Percentiles rank a stretch among this genome's conserved stretches.
phyloP scores from a whole-genome alignment of 176 grass and related monocot species.

The Alopecurus myosuroides region DNA sequence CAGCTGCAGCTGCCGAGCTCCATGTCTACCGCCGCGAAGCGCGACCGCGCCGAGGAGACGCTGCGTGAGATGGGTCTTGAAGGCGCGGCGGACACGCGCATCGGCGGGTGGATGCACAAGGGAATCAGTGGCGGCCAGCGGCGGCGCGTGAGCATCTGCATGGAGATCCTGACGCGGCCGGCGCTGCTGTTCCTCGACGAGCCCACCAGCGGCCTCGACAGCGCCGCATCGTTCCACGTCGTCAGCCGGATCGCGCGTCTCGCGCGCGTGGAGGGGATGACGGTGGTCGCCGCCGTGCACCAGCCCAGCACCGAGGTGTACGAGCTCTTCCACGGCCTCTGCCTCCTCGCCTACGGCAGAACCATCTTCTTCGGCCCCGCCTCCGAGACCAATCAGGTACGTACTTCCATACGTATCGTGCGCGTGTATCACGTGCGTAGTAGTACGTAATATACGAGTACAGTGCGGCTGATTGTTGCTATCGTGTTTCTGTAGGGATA shows the following conservation, averaged over 20 bases:
- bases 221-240: conserved; percentile 78
- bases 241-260: conserved; percentile 61
- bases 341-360: conserved; percentile 75
- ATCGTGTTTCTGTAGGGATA: no score
- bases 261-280: conserved; percentile 63
- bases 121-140: conserved; percentile 89
- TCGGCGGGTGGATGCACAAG: conserved; percentile 68
- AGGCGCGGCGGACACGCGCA: conserved; percentile 58
- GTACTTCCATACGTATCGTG: no score
- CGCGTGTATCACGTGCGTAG: no score
- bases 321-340: conserved; percentile 63
- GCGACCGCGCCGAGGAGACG: conserved; percentile 67
- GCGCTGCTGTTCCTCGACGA: conserved; percentile 89
- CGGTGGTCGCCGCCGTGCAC: conserved; percentile 76
- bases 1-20: conserved; percentile 63
- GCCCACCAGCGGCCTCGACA: conserved; percentile 93
- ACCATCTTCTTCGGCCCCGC: conserved; percentile 81
- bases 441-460: no score
- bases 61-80: conserved; percentile 78
- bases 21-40: conserved; percentile 56
- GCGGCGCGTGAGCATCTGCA: conserved; percentile 70
- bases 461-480: no score
- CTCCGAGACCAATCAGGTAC: conserved; percentile 58
- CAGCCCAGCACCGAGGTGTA: conserved; percentile 87
- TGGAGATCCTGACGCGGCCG: conserved; percentile 79